These are phyloP conservation scores for Metschnikowia similis DNA, from an alignment of 805 yeast genomes.

Conservation along the genomic window DNA sequence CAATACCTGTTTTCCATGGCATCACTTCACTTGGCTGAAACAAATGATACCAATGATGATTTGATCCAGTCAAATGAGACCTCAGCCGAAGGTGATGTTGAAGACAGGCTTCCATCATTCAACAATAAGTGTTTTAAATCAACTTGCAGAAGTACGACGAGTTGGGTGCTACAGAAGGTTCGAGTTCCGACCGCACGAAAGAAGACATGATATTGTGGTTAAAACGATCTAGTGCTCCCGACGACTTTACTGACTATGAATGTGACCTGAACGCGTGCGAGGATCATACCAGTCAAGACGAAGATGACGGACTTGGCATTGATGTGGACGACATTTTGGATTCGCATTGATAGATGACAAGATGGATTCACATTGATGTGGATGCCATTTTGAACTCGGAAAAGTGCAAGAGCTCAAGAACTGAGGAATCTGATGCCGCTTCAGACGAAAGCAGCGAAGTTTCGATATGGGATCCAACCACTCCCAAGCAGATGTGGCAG, in stretches of 20 bases:
- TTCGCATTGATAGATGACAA: too few species aligned
- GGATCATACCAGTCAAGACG: background rate
- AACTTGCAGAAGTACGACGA: conserved; percentile 35
- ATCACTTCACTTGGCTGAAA: background rate
- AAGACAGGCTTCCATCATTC: conserved; percentile 29
- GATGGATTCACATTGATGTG: too few species aligned
- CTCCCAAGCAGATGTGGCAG: background rate
- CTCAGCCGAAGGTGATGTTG: conserved; percentile 14
- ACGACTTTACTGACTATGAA: conserved; percentile 18
- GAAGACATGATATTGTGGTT: conserved; percentile 23
- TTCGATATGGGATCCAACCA: conserved; percentile 19
- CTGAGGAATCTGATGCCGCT: conserved; percentile 14
- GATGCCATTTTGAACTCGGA: conserved; percentile 40
- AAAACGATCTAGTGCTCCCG: conserved; percentile 14
- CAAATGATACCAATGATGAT: background rate
- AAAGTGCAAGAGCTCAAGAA: conserved; percentile 26
- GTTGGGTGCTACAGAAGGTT: conserved; percentile 7
- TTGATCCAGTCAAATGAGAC: background rate
- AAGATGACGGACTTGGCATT: conserved; percentile 38
- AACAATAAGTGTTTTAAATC: conserved; percentile 33
- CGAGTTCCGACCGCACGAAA: background rate
- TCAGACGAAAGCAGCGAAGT: conserved; percentile 15
- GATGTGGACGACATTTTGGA: too few species aligned
- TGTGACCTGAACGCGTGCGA: background rate
- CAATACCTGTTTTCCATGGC: too few species aligned